A percentile compares a stretch with the other conserved stretches of the same genome.
Conservation (phyloP, 768 basidiomycete genomes). For the Boletus reticuloceps region DNA sequence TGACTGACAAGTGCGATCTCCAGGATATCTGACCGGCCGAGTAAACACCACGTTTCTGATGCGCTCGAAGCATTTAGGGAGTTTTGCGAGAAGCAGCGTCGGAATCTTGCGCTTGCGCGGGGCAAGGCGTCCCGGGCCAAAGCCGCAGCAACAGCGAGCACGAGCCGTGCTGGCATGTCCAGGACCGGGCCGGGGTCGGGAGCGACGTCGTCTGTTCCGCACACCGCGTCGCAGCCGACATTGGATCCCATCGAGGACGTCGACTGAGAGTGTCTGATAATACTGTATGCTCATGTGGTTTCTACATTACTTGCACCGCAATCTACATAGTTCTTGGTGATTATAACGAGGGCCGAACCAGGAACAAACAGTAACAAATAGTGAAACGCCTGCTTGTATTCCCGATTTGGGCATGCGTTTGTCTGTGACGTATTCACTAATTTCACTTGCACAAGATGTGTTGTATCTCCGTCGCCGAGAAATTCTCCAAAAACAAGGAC, state of each 20-base stretch:
- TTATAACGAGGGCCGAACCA: neutral
- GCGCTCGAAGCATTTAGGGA: conserved; percentile 46
- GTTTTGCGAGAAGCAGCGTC: conserved; percentile 50
- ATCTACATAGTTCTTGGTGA: conserved; percentile 4
- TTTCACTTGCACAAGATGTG: neutral
- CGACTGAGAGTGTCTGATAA: conserved; percentile 20
- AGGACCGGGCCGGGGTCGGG: conserved; percentile 3
- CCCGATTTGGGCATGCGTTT: conserved; percentile 29
- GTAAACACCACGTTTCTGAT: conserved; percentile 50
- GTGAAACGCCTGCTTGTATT: conserved; percentile 23
- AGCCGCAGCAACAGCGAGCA: neutral
- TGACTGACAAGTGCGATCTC: too few species aligned
- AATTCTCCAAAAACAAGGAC: conserved; percentile 15
- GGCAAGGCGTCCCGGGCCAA: conserved; percentile 15
- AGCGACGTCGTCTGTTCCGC: conserved; percentile 12
- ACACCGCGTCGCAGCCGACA: neutral
- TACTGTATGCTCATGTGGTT: conserved; percentile 2
- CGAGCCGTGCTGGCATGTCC: neutral
- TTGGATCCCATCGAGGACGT: conserved; percentile 29
- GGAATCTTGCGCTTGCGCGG: conserved; percentile 31
- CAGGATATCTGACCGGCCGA: conserved; percentile 54
- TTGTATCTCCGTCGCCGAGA: conserved; percentile 6
- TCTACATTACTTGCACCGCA: conserved; percentile 12
- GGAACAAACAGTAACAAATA: conserved; percentile 8
- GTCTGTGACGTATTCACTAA: conserved; percentile 1